Evolutionary conservation across 2,329 filamentous ascomycete species (phyloP), one percentile per base, ranked within the genome.

Genomic region (Aspergillus terreus): DNA sequence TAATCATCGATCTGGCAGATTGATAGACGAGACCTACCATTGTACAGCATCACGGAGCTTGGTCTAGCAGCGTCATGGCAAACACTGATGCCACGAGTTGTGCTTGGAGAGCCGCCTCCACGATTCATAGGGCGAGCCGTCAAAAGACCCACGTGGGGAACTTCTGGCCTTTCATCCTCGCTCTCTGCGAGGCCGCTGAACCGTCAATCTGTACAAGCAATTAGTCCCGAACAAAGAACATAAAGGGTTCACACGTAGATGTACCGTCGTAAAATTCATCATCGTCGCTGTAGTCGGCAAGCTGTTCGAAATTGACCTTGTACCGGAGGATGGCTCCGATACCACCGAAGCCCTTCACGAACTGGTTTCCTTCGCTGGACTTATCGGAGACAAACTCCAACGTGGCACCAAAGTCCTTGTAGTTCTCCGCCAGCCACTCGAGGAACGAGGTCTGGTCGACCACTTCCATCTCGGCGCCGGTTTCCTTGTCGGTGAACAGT

Each of bases 221-320:
- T 15, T 46, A 33, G 33, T 15, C 19, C 19, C 2, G n/a, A 19
- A 19, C 17, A 30, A 30, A 25, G 10, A n/a, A 21, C 23, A 15
- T 36, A 15, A 23, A 36, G 32, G 14, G 44, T 11, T 15, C 14
- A 17, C 25, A 6, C 23, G 21, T 10, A 30, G 11, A 44, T 66
- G 54, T 68, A 82, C 81, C 83, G 73, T 88, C 86, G 80, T 95
- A 96, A 76, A 92, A 92, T 72, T 97, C 92, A 75, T 92, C 88
- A 71, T 94, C 88, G 72, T 95, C 92, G 68, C 88, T 85, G 73
- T 88, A 82, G 73, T 97, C 94, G 74, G 87, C 88, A 75, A 99
- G 83, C 76, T 99, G 95, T 78, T 99, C 95, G 78, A 99, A 99
- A 81, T 99, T 99, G 81, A 99, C 90, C 81, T 96, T 96, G 85